Evolutionary conservation across 495 filamentous ascomycete genomes (phyloP), one percentile per base, ranked within the genome.

Genomic region (Thermochaetoides thermophila): DNA sequence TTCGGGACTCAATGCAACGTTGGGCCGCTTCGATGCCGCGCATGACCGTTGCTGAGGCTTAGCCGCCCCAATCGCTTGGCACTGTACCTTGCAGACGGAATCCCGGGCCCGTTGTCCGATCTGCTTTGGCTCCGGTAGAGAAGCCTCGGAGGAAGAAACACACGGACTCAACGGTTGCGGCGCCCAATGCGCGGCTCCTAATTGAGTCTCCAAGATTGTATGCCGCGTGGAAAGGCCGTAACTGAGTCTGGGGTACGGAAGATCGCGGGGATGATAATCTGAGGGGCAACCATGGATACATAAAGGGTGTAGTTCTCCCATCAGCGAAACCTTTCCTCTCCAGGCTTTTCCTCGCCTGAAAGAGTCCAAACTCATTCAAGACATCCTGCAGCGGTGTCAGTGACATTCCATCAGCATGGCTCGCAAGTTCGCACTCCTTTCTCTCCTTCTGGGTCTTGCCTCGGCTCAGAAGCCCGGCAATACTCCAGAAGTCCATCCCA

Each of bases 401-500:
- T n/a, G n/a, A n/a, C n/a, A n/a, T n/a, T n/a, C n/a, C n/a, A n/a
- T n/a, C n/a, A n/a, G n/a, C 31, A 50, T 47, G 40, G 32, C 38
- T 27, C 38, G 34, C n/a, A 22, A 15, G 0, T 13, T 39, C 31
- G 27, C 41, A 32, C 21, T 48, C 34, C 19, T 43, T 30, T 33
- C 44, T 26, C 40, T 44, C 29, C 38, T 45, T 36, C 34, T 34
- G 32, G 27, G 34, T 12, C 15, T 36, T 15, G 46, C 31, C 23
- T 32, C 20, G 9, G 49, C 37, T 17, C 50, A 53, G 28, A 34
- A 34, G 27, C 45, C 40, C 22, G 50, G 50, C 30, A 34, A 36
- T 15, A 18, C 26, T 10, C 29, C 31, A 28, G 52, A 56, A 33
- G 48, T 51, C 4, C 75, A 80, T 36, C 76, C 76, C 12, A 49